Base-by-base conservation (phyloP, 2,329 filamentous ascomycete species). In the Macrophomina tecta region DNA sequence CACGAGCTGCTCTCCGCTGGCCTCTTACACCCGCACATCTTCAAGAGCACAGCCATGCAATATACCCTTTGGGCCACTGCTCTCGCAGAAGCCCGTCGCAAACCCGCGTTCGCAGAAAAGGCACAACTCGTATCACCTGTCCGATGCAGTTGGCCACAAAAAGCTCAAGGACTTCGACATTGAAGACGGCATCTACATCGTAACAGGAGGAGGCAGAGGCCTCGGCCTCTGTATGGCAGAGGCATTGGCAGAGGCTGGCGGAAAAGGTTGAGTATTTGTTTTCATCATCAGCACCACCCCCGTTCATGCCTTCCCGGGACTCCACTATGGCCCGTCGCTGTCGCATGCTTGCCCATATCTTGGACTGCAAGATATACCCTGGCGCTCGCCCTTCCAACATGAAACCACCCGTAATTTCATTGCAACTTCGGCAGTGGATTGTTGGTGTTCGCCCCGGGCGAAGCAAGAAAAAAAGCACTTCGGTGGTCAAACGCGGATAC, bases 221-320 rank as follows among this genome's bases (percentile, higher is more conserved):
- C 82, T 94, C 2, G 91, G 91, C 5, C 78, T 94, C 7, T 86
- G 88, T 3, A 86, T 93, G 72, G 86, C 90, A 0, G 90, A 94
- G 72, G 90, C 88, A 0, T 80, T 94, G 4, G 83, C 90, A 5
- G 90, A 93, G 77, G 90, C 91, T 42, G 91, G 91, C 11, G 91
- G 91, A 30, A 90, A 77, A 68, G 84, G 85, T 65, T 42, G 45
- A 64, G 16, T 28, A 64, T 8, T 30, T 40, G n/a, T 42, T 45
- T 32, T 23, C 34, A 30, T 56, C 23, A 23, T 23, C 23, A 23
- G 23, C 23, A 23, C 23, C 23, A 23, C 2, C 23, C 23, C 23
- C 3, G 23, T 23, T 1, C 23, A 23, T 23, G 1, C 23, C 23
- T 23, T 40, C 58, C 36, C 30, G 18, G 36, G 18, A 52, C 51